Conservation (phyloP, 2,329 filamentous ascomycete genomes). For the Drechslerella dactyloides region DNA sequence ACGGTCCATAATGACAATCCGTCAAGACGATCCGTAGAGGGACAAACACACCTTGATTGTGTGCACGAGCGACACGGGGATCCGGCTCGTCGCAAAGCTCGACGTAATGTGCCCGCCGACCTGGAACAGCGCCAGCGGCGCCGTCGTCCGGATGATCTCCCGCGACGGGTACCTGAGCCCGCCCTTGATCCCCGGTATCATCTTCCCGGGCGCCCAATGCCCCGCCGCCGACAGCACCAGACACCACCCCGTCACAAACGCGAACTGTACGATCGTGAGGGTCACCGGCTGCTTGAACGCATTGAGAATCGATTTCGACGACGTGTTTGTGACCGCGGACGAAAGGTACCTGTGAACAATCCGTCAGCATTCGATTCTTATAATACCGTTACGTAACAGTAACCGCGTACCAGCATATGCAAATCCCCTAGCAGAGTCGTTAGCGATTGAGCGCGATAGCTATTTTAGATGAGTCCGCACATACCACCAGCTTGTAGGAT, state of each 20-base stretch:
- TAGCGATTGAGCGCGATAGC: neutral
- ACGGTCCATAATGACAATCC: too few relatives aligned
- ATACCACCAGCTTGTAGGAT: conserved; percentile 49
- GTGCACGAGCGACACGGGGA: conserved; percentile 94
- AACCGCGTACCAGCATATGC: conserved; percentile 47
- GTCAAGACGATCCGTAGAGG: too few relatives aligned
- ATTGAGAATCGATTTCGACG: conserved; percentile 97
- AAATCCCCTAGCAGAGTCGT: conserved; percentile 30
- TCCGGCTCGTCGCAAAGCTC: conserved; percentile 90
- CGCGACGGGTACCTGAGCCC: conserved; percentile 80
- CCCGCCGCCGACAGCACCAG: conserved; percentile 78
- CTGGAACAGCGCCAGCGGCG: conserved; percentile 92
- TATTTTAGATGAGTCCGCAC: conserved; percentile 27
- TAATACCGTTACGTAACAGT: too few relatives aligned
- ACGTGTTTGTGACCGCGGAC: conserved; percentile 94
- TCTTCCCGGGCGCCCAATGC: conserved; percentile 69
- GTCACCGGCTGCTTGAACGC: conserved; percentile 94
- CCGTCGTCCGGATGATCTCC: conserved; percentile 82
- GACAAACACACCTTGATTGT: conserved; percentile 82
- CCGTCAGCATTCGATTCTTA: conserved; percentile 56
- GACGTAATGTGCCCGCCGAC: conserved; percentile 91
- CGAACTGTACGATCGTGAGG: conserved; percentile 94
- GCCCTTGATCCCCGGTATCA: conserved; percentile 79
- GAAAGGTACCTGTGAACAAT: conserved; percentile 75
- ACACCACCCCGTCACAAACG: conserved; percentile 88